phyloP scores from a whole-genome alignment of 306 rosid genomes.

The Carpinus fangiana region DNA sequence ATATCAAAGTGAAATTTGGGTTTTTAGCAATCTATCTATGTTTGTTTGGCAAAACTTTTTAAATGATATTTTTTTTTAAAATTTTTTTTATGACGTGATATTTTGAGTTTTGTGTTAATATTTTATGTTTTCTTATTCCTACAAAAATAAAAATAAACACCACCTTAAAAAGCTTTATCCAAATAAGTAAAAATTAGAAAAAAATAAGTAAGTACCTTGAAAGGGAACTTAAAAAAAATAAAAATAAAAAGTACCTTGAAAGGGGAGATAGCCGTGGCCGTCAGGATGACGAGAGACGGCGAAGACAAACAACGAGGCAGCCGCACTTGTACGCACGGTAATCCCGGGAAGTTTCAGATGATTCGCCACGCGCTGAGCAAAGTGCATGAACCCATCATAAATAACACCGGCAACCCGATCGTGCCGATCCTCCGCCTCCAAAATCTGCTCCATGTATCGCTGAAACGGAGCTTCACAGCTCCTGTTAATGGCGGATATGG shows the following conservation, averaged over 20 bases:
- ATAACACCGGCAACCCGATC: neutral
- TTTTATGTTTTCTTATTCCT: too few relatives aligned
- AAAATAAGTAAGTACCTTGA: neutral
- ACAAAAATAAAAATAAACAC: too few relatives aligned
- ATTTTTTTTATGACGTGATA: too few relatives aligned
- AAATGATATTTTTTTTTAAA: too few relatives aligned
- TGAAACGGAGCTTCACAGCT: neutral
- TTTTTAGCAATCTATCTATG: neutral
- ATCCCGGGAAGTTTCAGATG: constrained; percentile 5
- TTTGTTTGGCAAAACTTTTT: too few relatives aligned
- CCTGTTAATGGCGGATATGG: neutral
- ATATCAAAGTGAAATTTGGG: neutral
- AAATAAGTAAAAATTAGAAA: neutral
- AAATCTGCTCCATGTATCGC: neutral
- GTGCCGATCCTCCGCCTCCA: neutral
- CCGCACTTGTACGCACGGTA: neutral
- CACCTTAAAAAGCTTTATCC: too few relatives aligned
- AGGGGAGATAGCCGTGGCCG: neutral
- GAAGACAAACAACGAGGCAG: neutral
- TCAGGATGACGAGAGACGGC: neutral
- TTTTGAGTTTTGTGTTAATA: too few relatives aligned
- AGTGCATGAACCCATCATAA: neutral
- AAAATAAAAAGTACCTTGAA: neutral
- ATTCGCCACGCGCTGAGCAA: constrained; percentile 5
- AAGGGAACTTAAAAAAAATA: too few relatives aligned